These are phyloP conservation scores for Entamoeba histolytica DNA, from an alignment of 208 protist genomes.

Conservation along the genomic window DNA sequence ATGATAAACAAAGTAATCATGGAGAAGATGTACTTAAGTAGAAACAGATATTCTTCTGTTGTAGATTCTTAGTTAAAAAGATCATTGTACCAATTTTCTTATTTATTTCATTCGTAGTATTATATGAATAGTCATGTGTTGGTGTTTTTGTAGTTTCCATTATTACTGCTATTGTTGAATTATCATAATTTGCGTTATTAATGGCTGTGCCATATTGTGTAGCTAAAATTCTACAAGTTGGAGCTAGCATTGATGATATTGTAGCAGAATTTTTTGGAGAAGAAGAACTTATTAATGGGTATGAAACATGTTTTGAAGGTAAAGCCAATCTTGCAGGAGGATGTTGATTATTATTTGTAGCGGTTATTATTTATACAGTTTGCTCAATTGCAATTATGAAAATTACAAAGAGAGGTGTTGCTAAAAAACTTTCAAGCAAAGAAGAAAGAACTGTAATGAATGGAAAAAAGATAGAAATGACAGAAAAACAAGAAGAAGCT, in stretches of 20 bases:
- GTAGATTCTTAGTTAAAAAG: background rate
- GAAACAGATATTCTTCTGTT: background rate
- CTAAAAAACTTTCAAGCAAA: background rate
- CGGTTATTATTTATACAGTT: background rate
- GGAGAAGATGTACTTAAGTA: background rate
- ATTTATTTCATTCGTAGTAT: slow-evolving; percentile 8
- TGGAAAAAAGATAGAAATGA: no score
- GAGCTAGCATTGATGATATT: background rate
- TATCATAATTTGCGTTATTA: slow-evolving; percentile 60
- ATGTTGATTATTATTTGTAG: background rate
- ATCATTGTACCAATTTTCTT: background rate
- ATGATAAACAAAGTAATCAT: background rate
- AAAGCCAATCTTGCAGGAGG: background rate
- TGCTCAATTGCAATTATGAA: background rate
- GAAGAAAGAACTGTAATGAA: background rate
- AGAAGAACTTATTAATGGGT: background rate
- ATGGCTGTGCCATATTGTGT: slow-evolving; percentile 39
- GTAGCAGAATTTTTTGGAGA: background rate
- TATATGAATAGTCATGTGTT: slow-evolving; percentile 59
- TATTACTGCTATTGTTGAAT: slow-evolving; percentile 56
- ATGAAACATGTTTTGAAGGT: background rate
- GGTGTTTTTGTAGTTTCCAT: slow-evolving; percentile 61
- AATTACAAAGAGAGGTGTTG: background rate
- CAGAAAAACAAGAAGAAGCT: no score
- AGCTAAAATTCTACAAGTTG: background rate